Conservation (phyloP, 805 yeast genomes). For the Pichia scutulata region DNA sequence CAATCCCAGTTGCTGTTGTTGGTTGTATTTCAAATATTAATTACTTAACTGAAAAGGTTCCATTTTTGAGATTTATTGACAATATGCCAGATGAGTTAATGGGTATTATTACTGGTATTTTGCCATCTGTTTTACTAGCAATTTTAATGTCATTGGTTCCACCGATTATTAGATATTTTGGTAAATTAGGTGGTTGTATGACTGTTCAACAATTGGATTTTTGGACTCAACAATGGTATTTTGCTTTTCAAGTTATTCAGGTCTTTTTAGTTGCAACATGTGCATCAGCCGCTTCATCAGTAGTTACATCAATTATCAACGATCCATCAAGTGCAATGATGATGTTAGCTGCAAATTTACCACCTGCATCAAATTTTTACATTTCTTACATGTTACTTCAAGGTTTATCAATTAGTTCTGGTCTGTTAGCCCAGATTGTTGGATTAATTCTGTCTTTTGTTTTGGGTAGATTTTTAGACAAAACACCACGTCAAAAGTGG, state of each 20-base stretch:
- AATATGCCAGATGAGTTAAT: conserved; percentile 61
- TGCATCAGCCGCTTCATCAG: conserved; percentile 77
- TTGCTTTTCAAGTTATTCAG: conserved; percentile 85
- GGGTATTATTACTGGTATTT: conserved; percentile 82
- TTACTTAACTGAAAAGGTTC: conserved; percentile 61
- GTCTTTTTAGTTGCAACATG: conserved; percentile 79
- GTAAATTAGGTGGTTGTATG: conserved; percentile 63
- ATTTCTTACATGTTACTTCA: conserved; percentile 73
- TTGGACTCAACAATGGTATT: conserved; percentile 84
- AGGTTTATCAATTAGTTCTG: conserved; percentile 76
- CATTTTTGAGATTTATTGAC: conserved; percentile 66
- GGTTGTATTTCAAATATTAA: conserved; percentile 88
- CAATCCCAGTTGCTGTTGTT: conserved; percentile 95
- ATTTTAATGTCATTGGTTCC: conserved; percentile 84
- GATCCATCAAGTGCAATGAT: conserved; percentile 68
- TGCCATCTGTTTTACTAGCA: conserved; percentile 78
- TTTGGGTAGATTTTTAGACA: conserved; percentile 64
- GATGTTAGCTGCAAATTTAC: conserved; percentile 67
- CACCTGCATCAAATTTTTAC: conserved; percentile 87
- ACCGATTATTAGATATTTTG: conserved; percentile 69
- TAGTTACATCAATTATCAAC: conserved; percentile 58
- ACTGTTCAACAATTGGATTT: conserved; percentile 66
- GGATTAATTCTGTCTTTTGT: conserved; percentile 63
- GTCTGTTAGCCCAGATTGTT: conserved; percentile 66
- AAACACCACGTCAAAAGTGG: conserved; percentile 93